Base-by-base conservation (phyloP, 176 grass and related monocot genomes). In the Alopecurus myosuroides region DNA sequence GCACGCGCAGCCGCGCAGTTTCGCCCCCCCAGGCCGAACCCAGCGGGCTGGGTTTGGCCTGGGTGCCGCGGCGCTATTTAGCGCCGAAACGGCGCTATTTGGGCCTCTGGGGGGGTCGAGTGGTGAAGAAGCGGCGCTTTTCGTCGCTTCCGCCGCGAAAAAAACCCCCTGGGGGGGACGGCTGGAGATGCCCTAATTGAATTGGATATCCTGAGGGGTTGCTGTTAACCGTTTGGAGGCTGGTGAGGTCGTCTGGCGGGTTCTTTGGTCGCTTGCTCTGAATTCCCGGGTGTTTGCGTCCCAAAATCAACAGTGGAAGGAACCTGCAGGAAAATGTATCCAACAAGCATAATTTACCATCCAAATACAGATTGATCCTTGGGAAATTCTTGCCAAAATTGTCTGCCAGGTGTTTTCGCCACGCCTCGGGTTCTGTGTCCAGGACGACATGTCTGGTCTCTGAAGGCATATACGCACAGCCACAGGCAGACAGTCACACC, bases 251-350 rank as follows among this genome's bases (percentile, higher is more conserved):
- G 25, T 35, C 14, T n/a, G 28, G 50, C 7, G 20, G 50, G 49
- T 61, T 42, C 71, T 69, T 50, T 51, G 82, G 70, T 14, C 11
- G 64, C 49, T 77, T 76, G 82, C 50, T 81, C 70, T 77, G 60
- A 13, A 28, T 58, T 29, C 10, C 19, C 28, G 77, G 49, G 12
- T 58, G 82, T 61, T 63, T 82, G 68, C 77, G 69, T 85, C 31
- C 70, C 19, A 77, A 42, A 82, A 28, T 63, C 71, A 49, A 37
- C 70, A 48, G 60, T 53, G 6, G 37, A 39, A n/a, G 33, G 22
- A 55, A 82, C 60, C 12, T 33, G 48, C 9, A 28, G 44, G 51
- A 23, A 40, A 70, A 45, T 31, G 62, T 41, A n/a, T 73, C 42
- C 53, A 79, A 52, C 74, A 40, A 64, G 46, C 41, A 63, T 15